Evolutionary conservation across 2,329 filamentous ascomycete genomes (phyloP).

Genomic region (Hansfordia pulvinata): DNA sequence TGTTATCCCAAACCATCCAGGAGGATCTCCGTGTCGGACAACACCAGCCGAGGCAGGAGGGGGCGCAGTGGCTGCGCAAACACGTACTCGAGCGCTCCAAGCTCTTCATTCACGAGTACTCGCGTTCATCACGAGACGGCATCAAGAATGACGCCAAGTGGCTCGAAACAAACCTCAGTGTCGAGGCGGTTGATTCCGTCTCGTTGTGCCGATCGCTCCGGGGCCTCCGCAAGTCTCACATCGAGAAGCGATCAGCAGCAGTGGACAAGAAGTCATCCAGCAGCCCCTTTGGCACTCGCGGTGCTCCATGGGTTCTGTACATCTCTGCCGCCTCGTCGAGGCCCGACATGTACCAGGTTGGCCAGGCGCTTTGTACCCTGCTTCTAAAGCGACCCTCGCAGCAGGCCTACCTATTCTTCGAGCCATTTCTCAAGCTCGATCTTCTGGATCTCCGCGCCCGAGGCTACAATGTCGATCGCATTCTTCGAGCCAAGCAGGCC

Average conservation of each 20-base stretch:
- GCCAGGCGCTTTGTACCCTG: conserved; percentile 70
- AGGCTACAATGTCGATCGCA: conserved; percentile 94
- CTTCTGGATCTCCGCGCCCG: conserved; percentile 70
- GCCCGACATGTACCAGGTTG: conserved; percentile 84
- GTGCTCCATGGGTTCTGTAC: conserved; percentile 66
- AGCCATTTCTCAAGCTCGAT: conserved; percentile 79
- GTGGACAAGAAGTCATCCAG: too few relatives aligned
- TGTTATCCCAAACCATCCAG: conserved; percentile 64
- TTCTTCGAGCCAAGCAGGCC: conserved; percentile 74
- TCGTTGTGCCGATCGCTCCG: conserved; percentile 64
- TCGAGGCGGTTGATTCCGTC: conserved; percentile 68
- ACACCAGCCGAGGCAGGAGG: conserved; percentile 49
- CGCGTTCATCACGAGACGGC: conserved; percentile 57
- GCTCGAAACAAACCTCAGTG: conserved; percentile 73
- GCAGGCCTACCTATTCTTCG: conserved; percentile 79
- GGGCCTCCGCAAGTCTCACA: conserved; percentile 55
- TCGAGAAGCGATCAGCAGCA: conserved; percentile 63
- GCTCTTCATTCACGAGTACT: conserved; percentile 71
- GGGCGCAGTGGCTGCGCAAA: conserved; percentile 58
- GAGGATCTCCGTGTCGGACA: conserved; percentile 63
- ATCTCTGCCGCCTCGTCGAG: conserved; percentile 49
- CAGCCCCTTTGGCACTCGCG: conserved; percentile 32
- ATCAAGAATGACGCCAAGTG: conserved; percentile 81
- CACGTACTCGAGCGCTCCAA: conserved; percentile 79
- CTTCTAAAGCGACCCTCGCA: conserved; percentile 74